Evolutionary conservation across 768 basidiomycete genomes (phyloP).

Genomic region (Lactarius quietus): DNA sequence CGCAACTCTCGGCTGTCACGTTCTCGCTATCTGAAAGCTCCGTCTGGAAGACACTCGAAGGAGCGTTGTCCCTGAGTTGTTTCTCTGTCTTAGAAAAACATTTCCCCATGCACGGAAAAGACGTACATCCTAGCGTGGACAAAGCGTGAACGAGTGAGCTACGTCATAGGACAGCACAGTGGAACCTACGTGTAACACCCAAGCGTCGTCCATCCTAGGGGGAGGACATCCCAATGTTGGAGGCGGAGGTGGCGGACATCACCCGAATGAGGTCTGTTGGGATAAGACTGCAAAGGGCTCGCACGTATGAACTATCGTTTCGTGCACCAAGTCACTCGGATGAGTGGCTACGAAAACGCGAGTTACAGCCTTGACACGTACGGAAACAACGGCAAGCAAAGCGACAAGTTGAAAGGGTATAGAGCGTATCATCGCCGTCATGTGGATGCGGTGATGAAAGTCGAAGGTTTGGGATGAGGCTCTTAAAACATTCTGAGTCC

Average conservation of each 20-base stretch:
- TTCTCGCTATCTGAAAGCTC: slow-evolving; percentile 38
- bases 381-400: slow-evolving; percentile 2
- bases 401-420: slow-evolving; percentile 1
- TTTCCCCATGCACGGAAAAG: neutral
- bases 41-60: slow-evolving; percentile 54
- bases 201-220: slow-evolving; percentile 51
- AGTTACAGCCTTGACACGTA: neutral
- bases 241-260: slow-evolving; percentile 6
- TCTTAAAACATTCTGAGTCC: slow-evolving; percentile 7
- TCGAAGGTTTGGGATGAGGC: neutral
- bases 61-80: slow-evolving; percentile 46
- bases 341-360: neutral
- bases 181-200: slow-evolving; percentile 59
- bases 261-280: neutral
- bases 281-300: neutral
- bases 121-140: slow-evolving; percentile 45
- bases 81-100: neutral
- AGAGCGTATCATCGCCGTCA: slow-evolving; percentile 12
- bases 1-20: slow-evolving; percentile 61
- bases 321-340: neutral
- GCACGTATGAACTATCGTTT: slow-evolving; percentile 3
- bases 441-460: slow-evolving; percentile 1
- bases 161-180: slow-evolving; percentile 5
- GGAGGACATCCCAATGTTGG: slow-evolving; percentile 35
- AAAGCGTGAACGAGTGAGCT: slow-evolving; percentile 32